phyloP scores from a whole-genome alignment of 2,329 filamentous ascomycete species.

The Fusarium sacchari region DNA sequence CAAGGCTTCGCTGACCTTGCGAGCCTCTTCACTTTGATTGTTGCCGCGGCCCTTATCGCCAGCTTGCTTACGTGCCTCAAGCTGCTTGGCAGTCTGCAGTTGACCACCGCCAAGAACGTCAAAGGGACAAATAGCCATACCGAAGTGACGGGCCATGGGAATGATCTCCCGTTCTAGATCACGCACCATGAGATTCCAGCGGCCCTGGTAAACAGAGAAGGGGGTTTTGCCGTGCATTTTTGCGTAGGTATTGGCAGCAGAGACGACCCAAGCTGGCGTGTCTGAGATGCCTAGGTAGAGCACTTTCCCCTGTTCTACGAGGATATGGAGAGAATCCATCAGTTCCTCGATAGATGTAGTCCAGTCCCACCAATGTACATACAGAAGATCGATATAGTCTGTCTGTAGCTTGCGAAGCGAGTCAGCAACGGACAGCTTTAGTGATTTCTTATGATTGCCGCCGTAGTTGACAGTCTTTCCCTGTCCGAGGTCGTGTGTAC shows the following conservation, averaged over 20 bases:
- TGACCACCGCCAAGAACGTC: neutral
- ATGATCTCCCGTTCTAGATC: neutral
- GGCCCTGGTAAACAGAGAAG: neutral
- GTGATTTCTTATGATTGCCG: neutral
- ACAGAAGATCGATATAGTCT: neutral
- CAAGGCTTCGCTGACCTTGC: neutral
- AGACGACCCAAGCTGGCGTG: neutral
- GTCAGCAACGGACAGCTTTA: neutral
- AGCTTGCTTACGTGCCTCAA: neutral
- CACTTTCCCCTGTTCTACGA: neutral
- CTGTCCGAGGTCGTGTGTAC: neutral
- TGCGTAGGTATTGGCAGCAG: neutral
- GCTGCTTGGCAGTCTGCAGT: neutral
- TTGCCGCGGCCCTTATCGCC: neutral
- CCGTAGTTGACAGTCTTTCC: neutral
- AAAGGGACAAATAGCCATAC: neutral
- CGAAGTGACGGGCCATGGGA: neutral
- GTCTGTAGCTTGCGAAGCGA: neutral
- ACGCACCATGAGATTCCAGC: neutral
- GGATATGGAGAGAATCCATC: neutral
- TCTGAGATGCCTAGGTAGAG: neutral
- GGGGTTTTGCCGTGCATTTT: neutral
- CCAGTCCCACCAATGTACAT: neutral
- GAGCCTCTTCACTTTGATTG: neutral
- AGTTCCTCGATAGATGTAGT: neutral